phyloP scores from a whole-genome alignment of 257 asterid species.

The Fraxinus cuspidata region DNA sequence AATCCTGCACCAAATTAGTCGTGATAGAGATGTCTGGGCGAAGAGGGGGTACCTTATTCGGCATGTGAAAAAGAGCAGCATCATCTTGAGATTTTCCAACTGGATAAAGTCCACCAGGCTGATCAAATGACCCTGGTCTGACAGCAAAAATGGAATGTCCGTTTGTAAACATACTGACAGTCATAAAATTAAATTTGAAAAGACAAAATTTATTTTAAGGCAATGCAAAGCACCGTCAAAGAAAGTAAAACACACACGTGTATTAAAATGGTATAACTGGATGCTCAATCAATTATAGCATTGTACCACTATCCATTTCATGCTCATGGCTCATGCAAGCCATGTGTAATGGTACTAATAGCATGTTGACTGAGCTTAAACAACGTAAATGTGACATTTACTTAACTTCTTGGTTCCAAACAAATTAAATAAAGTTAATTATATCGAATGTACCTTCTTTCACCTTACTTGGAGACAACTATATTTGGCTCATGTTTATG shows the following conservation, averaged over 20 bases:
- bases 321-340: neutral
- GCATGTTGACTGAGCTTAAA: neutral
- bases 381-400: neutral
- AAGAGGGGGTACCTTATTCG: conserved; percentile 76
- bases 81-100: conserved; percentile 60
- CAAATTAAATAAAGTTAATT: neutral
- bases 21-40: conserved; percentile 39
- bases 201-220: neutral
- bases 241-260: neutral
- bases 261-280: neutral
- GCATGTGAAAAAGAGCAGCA: conserved; percentile 66
- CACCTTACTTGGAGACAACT: neutral
- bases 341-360: neutral
- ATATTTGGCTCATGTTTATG: too few species aligned
- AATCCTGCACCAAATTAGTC: conserved; percentile 29
- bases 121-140: conserved; percentile 62
- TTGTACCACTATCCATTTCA: neutral
- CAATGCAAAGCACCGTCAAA: neutral
- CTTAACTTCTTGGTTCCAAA: neutral
- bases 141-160: conserved; percentile 20
- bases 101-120: conserved; percentile 28
- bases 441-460: too few species aligned
- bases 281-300: too few species aligned
- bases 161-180: conserved; percentile 6
- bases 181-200: neutral